Evolutionary conservation across 306 rosid genomes (phyloP), one percentile per base, ranked within the genome.

Genomic region (Lotus japonicus): DNA sequence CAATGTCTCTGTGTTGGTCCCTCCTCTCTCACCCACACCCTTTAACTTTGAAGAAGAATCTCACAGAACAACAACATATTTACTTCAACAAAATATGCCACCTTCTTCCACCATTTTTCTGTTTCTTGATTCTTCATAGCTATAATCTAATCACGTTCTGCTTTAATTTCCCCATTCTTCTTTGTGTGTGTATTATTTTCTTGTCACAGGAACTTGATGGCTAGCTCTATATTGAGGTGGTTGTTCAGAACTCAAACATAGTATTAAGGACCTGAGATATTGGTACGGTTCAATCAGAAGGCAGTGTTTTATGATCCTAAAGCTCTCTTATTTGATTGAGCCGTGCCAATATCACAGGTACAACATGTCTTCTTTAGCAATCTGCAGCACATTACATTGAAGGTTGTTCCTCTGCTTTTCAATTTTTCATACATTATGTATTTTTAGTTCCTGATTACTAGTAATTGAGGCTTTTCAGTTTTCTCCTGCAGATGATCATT

Each of bases 341-440:
- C 90, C 95, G 95, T 88, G 95, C 95, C 95, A 88, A 88, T 88
- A 88, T 88, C 95, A 83, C 90, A 26, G 31, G 31, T 26, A 26
- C 2, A 3, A 2, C 4, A 26, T 26, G 4, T 26, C 31, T 26
- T 26, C 31, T 2, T 26, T 26, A 26, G 31, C 36, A 31, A 31
- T 31, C 36, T 6, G 36, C 36, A 31, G 36, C 8, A 62, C 26
- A 9, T 17, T 3, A 11, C 26, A 9, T 17, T 3, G 9, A 68
- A 58, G 73, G 45, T 53, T 51, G 5, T 35, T 46, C 55, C 64
- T 33, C 18, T 68, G 23, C 6, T 41, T 74, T 57, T 65, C 36
- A 76, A 60, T 58, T 35, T 21, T 6, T 62, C 6, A 10, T 36
- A 33, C 26, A 36, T 59, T 51, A 18, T 53, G 44, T 58, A 10